Base-by-base conservation (phyloP, 1,139 yeast genomes). In the Taphrina populina region DNA sequence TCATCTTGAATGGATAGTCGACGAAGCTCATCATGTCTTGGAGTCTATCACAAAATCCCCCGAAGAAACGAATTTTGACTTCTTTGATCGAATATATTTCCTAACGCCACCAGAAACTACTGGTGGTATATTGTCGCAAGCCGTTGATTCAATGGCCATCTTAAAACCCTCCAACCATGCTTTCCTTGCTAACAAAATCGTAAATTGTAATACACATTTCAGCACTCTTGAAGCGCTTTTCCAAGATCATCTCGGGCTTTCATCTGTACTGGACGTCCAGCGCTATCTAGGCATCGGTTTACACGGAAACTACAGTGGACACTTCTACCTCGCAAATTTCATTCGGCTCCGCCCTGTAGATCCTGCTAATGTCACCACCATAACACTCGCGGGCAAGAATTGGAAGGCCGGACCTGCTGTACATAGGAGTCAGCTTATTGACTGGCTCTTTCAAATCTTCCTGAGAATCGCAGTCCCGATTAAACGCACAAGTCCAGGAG, bases 21-120 rank as follows among this genome's bases (percentile, higher is more conserved):
- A 41, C 26, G 54, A 49, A 19, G n/a, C 54, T 0, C 54, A 49
- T 24, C 36, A 23, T 30, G 54, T 41, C 7, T 32, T 49, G 10
- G 54, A 49, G 13, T 30, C 37, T 13, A 32, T 49, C 8, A 23
- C 32, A 11, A 37, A 41, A 24, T 49, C 54, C 6, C 47, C 47
- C 10, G 54, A 49, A 30, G 54, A 49, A 15, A 24, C 30, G 7
- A 40, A 41, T 6, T 49, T 49, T 19, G 54, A 49, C 32, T 32
- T 49, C 24, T 49, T 49, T 24, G 54, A 49, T 23, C 37, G 54
- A 24, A 49, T 49, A 10, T 49, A 39, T 24, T 39, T 49, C 23
- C 15, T 37, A 4, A 33, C 29, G 8, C 46, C 44, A 1, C 46
- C 54, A 21, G 46, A 39, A 11, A 32, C 30, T 32, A 32, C 44